Conservation (phyloP, 2,329 filamentous ascomycete genomes). For the Penicillium olsonii region DNA sequence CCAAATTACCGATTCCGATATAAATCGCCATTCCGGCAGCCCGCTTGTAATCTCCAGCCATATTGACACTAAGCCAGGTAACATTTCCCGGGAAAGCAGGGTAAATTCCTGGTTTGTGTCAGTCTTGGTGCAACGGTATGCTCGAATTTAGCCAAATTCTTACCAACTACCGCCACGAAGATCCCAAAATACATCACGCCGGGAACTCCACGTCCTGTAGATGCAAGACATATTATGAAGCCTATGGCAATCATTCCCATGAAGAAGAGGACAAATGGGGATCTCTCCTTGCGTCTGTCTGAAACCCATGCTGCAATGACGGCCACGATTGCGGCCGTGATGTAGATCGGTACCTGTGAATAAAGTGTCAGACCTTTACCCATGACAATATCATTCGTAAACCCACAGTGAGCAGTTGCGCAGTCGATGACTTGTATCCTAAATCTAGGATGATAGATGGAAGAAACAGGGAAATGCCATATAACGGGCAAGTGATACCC, state of each 20-base stretch:
- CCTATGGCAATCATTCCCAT: slow-evolving; percentile 58
- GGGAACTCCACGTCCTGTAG: slow-evolving; percentile 35
- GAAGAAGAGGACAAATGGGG: slow-evolving; percentile 59
- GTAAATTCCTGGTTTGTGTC: slow-evolving; percentile 41
- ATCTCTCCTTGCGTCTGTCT: slow-evolving; percentile 54
- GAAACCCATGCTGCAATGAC: slow-evolving; percentile 57
- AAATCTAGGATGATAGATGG: slow-evolving; percentile 46
- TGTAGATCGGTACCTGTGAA: slow-evolving; percentile 39
- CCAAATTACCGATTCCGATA: slow-evolving; percentile 61
- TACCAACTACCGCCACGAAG: slow-evolving; percentile 50
- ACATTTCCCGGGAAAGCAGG: slow-evolving; percentile 48
- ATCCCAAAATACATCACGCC: slow-evolving; percentile 51
- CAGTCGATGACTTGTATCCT: slow-evolving; percentile 41
- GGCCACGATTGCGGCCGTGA: slow-evolving; percentile 40
- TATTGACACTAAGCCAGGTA: slow-evolving; percentile 63
- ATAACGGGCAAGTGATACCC: slow-evolving; percentile 45
- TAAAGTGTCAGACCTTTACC: background rate
- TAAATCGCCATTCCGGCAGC: slow-evolving; percentile 66
- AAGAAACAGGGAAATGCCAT: slow-evolving; percentile 43
- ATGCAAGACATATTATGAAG: slow-evolving; percentile 54
- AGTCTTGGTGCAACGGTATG: background rate
- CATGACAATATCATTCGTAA: no score
- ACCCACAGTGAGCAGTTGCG: slow-evolving; percentile 42
- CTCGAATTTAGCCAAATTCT: slow-evolving; percentile 1
- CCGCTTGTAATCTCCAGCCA: slow-evolving; percentile 58